phyloP scores from a whole-genome alignment of 1,139 yeast genomes.

The Meyerozyma guilliermondii region DNA sequence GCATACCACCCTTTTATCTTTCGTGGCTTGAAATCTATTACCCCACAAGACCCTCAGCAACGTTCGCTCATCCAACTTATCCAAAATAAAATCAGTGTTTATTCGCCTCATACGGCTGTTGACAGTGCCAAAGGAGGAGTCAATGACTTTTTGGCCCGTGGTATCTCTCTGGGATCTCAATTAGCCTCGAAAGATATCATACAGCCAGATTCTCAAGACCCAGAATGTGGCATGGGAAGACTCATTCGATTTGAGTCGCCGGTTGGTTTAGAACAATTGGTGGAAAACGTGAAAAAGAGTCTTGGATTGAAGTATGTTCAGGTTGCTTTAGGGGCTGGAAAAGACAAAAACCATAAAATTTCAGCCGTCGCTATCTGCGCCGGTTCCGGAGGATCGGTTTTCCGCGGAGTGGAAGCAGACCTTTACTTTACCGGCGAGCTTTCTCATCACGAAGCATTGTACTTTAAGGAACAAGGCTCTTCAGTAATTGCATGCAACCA shows the following conservation, averaged over 20 bases:
- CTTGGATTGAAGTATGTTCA: slow-evolving; percentile 57
- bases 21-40: slow-evolving; percentile 76
- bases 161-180: slow-evolving; percentile 35
- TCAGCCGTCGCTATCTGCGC: slow-evolving; percentile 83
- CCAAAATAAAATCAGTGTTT: slow-evolving; percentile 75
- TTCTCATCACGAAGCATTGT: slow-evolving; percentile 86
- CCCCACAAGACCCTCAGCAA: slow-evolving; percentile 73
- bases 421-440: slow-evolving; percentile 86
- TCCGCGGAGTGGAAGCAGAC: slow-evolving; percentile 65
- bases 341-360: slow-evolving; percentile 26
- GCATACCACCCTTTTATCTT: slow-evolving; percentile 97
- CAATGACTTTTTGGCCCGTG: slow-evolving; percentile 81
- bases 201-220: slow-evolving; percentile 23
- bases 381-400: slow-evolving; percentile 82
- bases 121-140: slow-evolving; percentile 93
- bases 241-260: slow-evolving; percentile 46
- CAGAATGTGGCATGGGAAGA: slow-evolving; percentile 81
- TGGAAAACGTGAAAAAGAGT: slow-evolving; percentile 49
- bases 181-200: slow-evolving; percentile 22
- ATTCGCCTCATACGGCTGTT: slow-evolving; percentile 93
- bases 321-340: slow-evolving; percentile 46
- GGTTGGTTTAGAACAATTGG: slow-evolving; percentile 39
- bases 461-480: slow-evolving; percentile 65
- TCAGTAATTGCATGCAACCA: slow-evolving; percentile 80
- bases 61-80: slow-evolving; percentile 66